Evolutionary conservation across 2,329 filamentous ascomycete species (phyloP).

Genomic region (Apiospora koreana): DNA sequence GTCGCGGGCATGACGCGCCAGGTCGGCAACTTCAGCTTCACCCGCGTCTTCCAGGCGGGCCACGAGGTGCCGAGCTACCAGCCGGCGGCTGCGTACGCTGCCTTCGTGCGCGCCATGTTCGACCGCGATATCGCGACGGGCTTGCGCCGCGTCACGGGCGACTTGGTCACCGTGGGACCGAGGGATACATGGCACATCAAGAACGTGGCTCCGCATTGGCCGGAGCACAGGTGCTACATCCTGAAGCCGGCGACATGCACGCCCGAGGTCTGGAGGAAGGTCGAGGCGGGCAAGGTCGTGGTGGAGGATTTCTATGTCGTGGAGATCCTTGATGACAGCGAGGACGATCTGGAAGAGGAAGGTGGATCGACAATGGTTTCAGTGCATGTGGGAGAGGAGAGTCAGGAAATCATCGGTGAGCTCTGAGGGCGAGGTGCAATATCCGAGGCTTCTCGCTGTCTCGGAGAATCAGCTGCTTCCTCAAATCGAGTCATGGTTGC

Average conservation of each 20-base stretch:
- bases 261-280: slow-evolving; percentile 1
- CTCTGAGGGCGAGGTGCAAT: background rate
- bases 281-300: background rate
- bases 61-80: slow-evolving; percentile 57
- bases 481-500: too few species aligned
- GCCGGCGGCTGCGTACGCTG: slow-evolving; percentile 47
- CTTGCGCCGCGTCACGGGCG: slow-evolving; percentile 49
- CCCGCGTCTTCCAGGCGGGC: slow-evolving; percentile 58
- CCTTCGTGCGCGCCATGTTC: slow-evolving; percentile 54
- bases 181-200: slow-evolving; percentile 46
- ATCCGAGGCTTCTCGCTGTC: too few species aligned
- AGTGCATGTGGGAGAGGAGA: background rate
- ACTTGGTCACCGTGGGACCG: slow-evolving; percentile 30
- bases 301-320: background rate
- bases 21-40: slow-evolving; percentile 66
- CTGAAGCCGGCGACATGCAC: slow-evolving; percentile 9
- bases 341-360: background rate
- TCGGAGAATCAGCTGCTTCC: too few species aligned
- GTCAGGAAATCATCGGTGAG: background rate
- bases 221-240: slow-evolving; percentile 13
- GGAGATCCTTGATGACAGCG: background rate
- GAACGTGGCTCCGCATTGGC: slow-evolving; percentile 32
- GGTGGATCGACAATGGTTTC: background rate
- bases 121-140: slow-evolving; percentile 53
- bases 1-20: slow-evolving; percentile 70